Percentiles rank a stretch among this genome's conserved stretches.
Conservation (phyloP, 1,139 yeast genomes). For the Pichia sp. region DNA sequence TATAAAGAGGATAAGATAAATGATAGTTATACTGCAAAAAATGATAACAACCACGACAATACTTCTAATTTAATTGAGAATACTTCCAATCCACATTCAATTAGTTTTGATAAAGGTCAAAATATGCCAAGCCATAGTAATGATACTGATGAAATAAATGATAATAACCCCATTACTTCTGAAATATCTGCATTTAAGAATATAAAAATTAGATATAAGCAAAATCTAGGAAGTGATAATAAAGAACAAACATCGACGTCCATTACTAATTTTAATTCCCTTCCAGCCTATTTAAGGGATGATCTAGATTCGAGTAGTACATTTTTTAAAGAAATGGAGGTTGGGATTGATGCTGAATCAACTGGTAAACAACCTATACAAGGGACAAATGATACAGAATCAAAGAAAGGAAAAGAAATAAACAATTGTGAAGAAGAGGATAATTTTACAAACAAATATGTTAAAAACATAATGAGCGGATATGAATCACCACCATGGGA, state of each 20-base stretch:
- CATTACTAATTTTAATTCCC: not conserved
- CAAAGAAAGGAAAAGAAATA: too few relatives aligned
- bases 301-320: constrained; percentile 2
- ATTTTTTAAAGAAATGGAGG: constrained; percentile 5
- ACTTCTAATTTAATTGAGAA: too few relatives aligned
- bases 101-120: too few relatives aligned
- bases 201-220: constrained; percentile 14
- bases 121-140: too few relatives aligned
- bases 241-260: not conserved
- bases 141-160: too few relatives aligned
- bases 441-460: constrained; percentile 1
- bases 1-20: not conserved
- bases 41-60: too few relatives aligned
- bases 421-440: constrained; percentile 2
- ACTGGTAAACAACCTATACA: constrained; percentile 11
- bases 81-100: too few relatives aligned
- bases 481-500: constrained; percentile 25
- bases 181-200: constrained; percentile 7
- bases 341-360: constrained; percentile 14
- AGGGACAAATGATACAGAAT: too few relatives aligned
- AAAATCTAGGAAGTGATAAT: constrained; percentile 7
- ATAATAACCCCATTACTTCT: too few relatives aligned
- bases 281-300: not conserved
- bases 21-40: not conserved
- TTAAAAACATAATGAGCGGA: constrained; percentile 14